Percentiles rank a stretch among this genome's conserved stretches.
These are phyloP conservation scores for Zygosaccharomyces rouxii DNA, from an alignment of 805 yeast species.

Conservation along the genomic window DNA sequence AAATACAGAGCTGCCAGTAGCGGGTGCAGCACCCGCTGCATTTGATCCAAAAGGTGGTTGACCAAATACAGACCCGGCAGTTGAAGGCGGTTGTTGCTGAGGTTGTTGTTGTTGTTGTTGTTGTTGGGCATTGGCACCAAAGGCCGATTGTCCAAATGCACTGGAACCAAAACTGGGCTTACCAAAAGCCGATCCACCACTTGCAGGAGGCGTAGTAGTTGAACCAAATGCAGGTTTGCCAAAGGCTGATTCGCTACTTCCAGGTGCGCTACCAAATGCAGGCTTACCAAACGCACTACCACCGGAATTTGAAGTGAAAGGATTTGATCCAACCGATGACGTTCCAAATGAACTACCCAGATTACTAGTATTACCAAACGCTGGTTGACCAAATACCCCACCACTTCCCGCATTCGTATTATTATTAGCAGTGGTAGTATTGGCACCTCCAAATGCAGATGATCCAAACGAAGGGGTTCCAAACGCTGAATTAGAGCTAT, in stretches of 20 bases:
- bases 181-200: constrained; percentile 11
- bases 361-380: constrained; percentile 7
- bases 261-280: constrained; percentile 16
- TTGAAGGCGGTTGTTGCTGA: not conserved
- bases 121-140: constrained; percentile 11
- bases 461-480: constrained; percentile 22
- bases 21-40: not conserved
- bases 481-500: constrained; percentile 17
- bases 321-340: constrained; percentile 18
- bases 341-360: constrained; percentile 20
- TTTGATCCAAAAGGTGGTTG: constrained; percentile 18
- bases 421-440: not conserved
- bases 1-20: constrained; percentile 21
- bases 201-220: constrained; percentile 5
- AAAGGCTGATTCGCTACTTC: constrained; percentile 13
- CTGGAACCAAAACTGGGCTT: constrained; percentile 25
- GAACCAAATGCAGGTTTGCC: constrained; percentile 29
- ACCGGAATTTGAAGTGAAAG: constrained; percentile 5
- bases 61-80: constrained; percentile 20
- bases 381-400: constrained; percentile 14
- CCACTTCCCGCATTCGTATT: not conserved
- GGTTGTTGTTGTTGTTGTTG: constrained; percentile 3
- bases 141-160: constrained; percentile 24
- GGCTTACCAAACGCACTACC: constrained; percentile 19
- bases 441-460: constrained; percentile 16